Conservation (phyloP, 441 rosid species). For the Populus hybrid region DNA sequence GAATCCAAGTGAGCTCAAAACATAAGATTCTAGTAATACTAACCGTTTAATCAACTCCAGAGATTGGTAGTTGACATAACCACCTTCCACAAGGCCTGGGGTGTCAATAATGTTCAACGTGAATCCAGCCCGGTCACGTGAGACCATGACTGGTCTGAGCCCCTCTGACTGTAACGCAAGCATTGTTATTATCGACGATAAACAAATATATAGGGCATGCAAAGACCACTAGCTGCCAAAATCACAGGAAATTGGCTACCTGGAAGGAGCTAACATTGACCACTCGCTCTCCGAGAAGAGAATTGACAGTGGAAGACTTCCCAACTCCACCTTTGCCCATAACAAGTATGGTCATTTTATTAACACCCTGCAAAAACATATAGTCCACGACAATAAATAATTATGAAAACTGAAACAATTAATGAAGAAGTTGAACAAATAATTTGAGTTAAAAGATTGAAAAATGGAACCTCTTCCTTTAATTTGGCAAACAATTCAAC, state of each 20-base stretch:
- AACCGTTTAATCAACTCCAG: conserved; percentile 87
- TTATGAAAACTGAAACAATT: background rate
- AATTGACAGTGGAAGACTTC: conserved; percentile 92
- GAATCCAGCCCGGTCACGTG: conserved; percentile 81
- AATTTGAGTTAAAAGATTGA: background rate
- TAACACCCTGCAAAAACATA: conserved; percentile 52
- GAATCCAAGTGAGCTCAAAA: background rate
- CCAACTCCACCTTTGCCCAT: conserved; percentile 99
- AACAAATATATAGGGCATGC: background rate
- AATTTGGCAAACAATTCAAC: conserved; percentile 68
- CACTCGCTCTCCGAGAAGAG: conserved; percentile 88
- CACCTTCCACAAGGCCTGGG: conserved; percentile 96
- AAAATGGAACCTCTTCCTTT: conserved; percentile 68
- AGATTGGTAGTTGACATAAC: conserved; percentile 88
- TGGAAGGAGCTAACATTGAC: conserved; percentile 85
- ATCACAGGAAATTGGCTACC: conserved; percentile 26
- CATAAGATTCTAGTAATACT: conserved; percentile 15
- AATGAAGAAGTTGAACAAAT: background rate
- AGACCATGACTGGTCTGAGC: conserved; percentile 79
- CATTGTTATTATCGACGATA: background rate
- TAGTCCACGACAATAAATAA: background rate
- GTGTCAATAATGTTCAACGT: conserved; percentile 81
- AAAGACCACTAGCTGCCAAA: background rate
- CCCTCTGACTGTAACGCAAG: conserved; percentile 61
- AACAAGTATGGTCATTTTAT: conserved; percentile 81